Conservation (phyloP, 768 basidiomycete genomes). For the Russula compacta region DNA sequence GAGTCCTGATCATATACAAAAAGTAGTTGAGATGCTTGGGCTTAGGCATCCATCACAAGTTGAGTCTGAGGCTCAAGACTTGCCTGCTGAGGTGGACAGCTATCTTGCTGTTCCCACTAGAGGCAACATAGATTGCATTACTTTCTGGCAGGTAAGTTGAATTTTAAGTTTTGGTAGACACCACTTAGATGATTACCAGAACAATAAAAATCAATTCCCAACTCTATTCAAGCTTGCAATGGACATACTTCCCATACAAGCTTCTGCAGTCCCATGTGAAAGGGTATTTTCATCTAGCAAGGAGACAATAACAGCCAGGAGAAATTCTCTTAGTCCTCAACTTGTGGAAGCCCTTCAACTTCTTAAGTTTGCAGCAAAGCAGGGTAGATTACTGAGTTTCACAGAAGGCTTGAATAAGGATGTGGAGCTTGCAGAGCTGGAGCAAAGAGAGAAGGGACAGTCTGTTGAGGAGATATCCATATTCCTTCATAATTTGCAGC, state of each 20-base stretch:
- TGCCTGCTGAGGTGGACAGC: no score
- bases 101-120: no score
- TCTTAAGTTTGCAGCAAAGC: background rate
- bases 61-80: no score
- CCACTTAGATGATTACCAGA: background rate
- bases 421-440: background rate
- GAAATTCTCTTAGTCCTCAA: background rate
- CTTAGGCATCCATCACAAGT: no score
- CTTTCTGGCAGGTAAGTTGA: no score
- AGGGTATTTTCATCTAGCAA: background rate
- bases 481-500: background rate
- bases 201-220: background rate
- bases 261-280: background rate
- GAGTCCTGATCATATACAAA: no score
- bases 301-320: background rate
- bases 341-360: background rate
- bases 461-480: background rate
- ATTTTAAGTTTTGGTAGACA: no score
- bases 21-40: no score
- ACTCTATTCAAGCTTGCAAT: background rate
- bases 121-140: no score
- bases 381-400: background rate
- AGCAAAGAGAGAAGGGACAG: background rate
- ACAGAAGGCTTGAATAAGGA: background rate
- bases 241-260: background rate